Percentiles rank a stretch among this genome's conserved stretches.
Conservation (phyloP, 208 protist genomes). For the Leishmania turanica region DNA sequence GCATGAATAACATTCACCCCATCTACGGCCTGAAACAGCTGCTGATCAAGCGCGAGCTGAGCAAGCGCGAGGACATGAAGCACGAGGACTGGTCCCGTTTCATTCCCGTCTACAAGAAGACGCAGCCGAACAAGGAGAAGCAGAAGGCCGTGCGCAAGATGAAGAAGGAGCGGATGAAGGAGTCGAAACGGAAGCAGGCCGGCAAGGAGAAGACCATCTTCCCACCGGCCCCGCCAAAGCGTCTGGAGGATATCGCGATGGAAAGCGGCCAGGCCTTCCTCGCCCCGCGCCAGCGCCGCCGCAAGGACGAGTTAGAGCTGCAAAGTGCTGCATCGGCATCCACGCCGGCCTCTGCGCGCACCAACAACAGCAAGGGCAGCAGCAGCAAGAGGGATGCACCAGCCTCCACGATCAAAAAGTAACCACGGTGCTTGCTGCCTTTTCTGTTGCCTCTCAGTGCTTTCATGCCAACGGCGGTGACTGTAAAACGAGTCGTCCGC, state of each 20-base stretch:
- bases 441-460: neutral
- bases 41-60: conserved; percentile 99
- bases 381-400: conserved; percentile 1
- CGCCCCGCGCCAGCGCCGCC: conserved; percentile 43
- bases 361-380: conserved; percentile 1
- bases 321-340: neutral
- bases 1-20: conserved; percentile 99
- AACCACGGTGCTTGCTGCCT: neutral
- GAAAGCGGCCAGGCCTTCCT: conserved; percentile 92
- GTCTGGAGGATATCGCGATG: conserved; percentile 92
- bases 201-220: conserved; percentile 87
- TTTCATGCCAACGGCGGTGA: neutral
- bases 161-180: conserved; percentile 83
- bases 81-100: conserved; percentile 98
- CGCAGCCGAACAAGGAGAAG: conserved; percentile 89
- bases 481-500: neutral
- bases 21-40: conserved; percentile 99
- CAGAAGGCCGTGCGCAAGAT: conserved; percentile 85
- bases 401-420: conserved; percentile 7
- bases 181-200: conserved; percentile 58
- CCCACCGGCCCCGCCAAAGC: conserved; percentile 86
- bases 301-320: conserved; percentile 77
- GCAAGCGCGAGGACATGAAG: conserved; percentile 96
- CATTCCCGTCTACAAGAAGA: conserved; percentile 97
- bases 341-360: conserved; percentile 5